Percentiles rank a stretch among this genome's conserved stretches.
phyloP scores from a whole-genome alignment of 2,329 filamentous ascomycete genomes.

The Aspergillus sp. region DNA sequence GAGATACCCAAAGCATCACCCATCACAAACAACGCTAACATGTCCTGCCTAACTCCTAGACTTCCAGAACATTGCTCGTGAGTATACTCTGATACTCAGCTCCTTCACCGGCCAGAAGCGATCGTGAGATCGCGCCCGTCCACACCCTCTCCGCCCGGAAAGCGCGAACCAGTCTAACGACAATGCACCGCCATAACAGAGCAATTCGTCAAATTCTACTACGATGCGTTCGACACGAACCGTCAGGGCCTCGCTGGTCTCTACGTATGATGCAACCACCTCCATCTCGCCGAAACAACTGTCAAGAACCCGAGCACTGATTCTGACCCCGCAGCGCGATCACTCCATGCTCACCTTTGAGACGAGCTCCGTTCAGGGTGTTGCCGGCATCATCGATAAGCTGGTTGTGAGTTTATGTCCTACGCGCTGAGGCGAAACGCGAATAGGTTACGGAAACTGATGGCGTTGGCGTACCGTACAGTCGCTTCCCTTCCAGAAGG shows the following conservation, averaged over 20 bases:
- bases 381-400: constrained; percentile 70
- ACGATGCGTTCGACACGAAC: constrained; percentile 77
- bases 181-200: constrained; percentile 50
- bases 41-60: constrained; percentile 21
- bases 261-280: constrained; percentile 64
- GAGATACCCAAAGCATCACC: neutral
- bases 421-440: neutral
- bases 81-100: constrained; percentile 17
- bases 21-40: neutral
- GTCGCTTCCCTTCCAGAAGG: constrained; percentile 76
- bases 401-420: constrained; percentile 60
- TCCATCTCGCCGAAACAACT: neutral
- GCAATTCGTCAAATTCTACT: constrained; percentile 89
- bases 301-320: constrained; percentile 8
- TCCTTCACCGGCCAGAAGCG: neutral
- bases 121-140: neutral
- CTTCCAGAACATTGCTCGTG: constrained; percentile 40
- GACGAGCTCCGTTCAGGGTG: constrained; percentile 64
- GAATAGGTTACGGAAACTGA: neutral
- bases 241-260: constrained; percentile 64
- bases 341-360: constrained; percentile 95
- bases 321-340: constrained; percentile 57
- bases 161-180: constrained; percentile 15
- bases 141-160: too few relatives aligned
- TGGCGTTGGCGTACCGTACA: constrained; percentile 34